Evolutionary conservation across 441 rosid genomes (phyloP), one percentile per base, ranked within the genome.

Genomic region (Adansonia rubrostipa): DNA sequence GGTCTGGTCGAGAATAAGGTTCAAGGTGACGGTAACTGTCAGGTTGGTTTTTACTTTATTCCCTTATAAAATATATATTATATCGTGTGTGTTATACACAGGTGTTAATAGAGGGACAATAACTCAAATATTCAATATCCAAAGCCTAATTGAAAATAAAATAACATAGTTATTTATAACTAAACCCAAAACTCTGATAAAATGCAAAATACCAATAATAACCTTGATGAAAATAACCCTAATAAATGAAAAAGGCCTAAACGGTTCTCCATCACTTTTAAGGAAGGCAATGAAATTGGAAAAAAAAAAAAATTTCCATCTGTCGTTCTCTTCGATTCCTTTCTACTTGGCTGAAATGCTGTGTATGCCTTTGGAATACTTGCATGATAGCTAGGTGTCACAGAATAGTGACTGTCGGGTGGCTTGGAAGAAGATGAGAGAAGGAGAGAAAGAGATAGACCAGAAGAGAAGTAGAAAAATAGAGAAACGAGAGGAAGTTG

Each of bases 21-120:
- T 82, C 86, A 88, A 89, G 99, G 98, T 81, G 98, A 95, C 77
- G 99, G 99, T 47, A 95, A 95, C 80, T 95, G 99, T 81, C 99
- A 95, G 99, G 99, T 93, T 83, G 70, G 83, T 28, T 72, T 40
- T 63, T 33, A 63, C 61, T 48, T 40, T 42, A 36, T 36, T 74
- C 6, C 48, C 57, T 63, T 5, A 5, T 33, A 63, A 60, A 54
- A 6, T 1, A 5, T 11, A 5, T n/a, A 11, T 61, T 28, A 62
- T 28, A 28, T 28, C 15, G 47, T 9, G 14, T 63, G 14, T 33
- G 33, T 13, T 6, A 33, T 63, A 19, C 68, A 28, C 19, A 45
- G 10, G 48, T 45, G 10, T 45, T 45, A 36, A 36, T 36, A 36
- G 42, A 36, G 42, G 42, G 42, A 36, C 42, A 36, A 36, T 36